Conservation (phyloP, 2,329 filamentous ascomycete genomes). For the Pseudogymnoascus pannorum region DNA sequence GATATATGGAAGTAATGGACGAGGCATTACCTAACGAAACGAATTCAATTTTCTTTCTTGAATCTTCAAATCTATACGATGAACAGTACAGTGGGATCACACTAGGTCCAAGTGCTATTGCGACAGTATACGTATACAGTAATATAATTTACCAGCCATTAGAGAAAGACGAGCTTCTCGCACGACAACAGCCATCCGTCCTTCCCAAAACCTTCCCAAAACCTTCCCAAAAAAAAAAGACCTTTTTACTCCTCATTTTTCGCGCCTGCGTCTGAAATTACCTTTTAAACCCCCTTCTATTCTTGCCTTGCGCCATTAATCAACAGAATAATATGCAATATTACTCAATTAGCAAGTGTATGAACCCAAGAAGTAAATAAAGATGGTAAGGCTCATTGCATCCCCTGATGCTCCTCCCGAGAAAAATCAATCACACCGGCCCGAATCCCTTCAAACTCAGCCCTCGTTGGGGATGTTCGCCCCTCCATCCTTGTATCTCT, state of each 20-base stretch:
- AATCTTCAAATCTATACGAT: background rate
- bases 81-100: background rate
- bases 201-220: no score
- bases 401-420: background rate
- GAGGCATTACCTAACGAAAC: background rate
- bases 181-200: background rate
- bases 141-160: background rate
- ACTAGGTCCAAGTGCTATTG: background rate
- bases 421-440: background rate
- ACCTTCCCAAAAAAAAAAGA: no score
- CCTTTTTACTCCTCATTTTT: background rate
- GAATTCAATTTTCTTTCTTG: background rate
- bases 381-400: background rate
- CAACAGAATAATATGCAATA: background rate
- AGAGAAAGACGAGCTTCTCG: background rate
- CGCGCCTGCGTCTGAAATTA: background rate
- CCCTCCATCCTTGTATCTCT: background rate
- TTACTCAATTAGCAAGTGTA: constrained; percentile 1
- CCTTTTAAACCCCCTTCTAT: background rate
- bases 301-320: background rate
- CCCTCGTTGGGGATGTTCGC: background rate
- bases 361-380: background rate
- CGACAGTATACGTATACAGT: background rate
- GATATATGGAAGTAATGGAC: background rate
- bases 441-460: background rate